These are phyloP conservation scores for Nemania sp. DNA, from an alignment of 2,329 filamentous ascomycete genomes.

Conservation along the genomic window DNA sequence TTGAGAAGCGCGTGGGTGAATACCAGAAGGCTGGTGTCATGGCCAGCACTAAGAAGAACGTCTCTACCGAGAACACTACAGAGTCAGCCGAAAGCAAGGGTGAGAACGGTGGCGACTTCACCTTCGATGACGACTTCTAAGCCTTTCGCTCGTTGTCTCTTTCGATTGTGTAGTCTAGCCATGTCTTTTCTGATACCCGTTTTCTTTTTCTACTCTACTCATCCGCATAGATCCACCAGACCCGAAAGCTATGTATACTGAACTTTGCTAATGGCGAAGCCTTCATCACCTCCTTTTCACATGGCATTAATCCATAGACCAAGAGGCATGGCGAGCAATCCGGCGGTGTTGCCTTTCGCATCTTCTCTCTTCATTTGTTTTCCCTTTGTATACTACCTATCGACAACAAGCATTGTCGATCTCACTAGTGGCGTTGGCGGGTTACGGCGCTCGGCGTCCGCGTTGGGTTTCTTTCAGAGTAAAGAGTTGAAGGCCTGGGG, in stretches of 20 bases:
- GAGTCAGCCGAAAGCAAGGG: constrained; percentile 54
- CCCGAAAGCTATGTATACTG: constrained; percentile 22
- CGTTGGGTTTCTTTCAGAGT: constrained; percentile 7
- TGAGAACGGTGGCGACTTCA: constrained; percentile 76
- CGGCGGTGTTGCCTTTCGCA: constrained; percentile 3
- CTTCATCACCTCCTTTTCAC: neutral
- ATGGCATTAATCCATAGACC: constrained; percentile 24
- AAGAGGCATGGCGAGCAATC: constrained; percentile 24
- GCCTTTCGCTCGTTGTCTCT: constrained; percentile 37
- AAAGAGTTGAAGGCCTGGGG: neutral
- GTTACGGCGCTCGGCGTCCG: constrained; percentile 11
- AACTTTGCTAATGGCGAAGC: constrained; percentile 4
- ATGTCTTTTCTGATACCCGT: constrained; percentile 21
- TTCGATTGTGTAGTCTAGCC: constrained; percentile 1
- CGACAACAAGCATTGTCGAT: constrained; percentile 2
- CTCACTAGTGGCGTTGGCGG: constrained; percentile 15
- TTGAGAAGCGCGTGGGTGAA: constrained; percentile 99
- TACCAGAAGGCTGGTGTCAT: constrained; percentile 99
- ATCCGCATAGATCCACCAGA: neutral
- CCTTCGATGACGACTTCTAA: constrained; percentile 97
- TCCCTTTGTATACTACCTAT: neutral
- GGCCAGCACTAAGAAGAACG: constrained; percentile 79
- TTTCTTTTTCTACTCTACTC: neutral
- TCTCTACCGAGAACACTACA: constrained; percentile 46
- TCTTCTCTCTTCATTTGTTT: constrained; percentile 16